Evolutionary conservation across 306 rosid genomes (phyloP).

Genomic region (Sicyos baderoa): DNA sequence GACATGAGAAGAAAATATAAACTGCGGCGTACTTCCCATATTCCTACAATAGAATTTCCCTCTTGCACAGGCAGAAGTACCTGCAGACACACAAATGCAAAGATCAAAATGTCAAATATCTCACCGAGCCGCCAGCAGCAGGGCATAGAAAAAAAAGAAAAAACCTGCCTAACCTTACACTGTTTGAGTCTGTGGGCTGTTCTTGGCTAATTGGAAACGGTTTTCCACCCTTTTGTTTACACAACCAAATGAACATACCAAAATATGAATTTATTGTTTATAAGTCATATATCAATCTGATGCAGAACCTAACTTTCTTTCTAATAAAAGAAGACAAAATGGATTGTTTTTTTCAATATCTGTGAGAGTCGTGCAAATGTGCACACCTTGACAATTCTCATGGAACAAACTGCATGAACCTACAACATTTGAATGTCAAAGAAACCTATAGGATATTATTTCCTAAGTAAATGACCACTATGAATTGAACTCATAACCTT

Average conservation of each 20-base stretch:
- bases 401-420: too few species aligned
- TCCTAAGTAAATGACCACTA: too few species aligned
- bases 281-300: too few species aligned
- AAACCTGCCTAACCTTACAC: not conserved
- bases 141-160: not conserved
- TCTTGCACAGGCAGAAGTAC: constrained; percentile 78
- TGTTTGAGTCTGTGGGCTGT: not conserved
- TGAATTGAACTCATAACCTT: too few species aligned
- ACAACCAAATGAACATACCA: not conserved
- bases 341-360: not conserved
- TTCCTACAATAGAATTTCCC: constrained; percentile 74
- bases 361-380: too few species aligned
- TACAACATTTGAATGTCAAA: too few species aligned
- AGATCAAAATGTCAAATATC: constrained; percentile 19
- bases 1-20: constrained; percentile 69
- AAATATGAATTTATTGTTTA: not conserved
- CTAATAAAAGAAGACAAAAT: constrained; percentile 5
- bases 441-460: too few species aligned
- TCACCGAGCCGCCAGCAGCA: not conserved
- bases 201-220: not conserved
- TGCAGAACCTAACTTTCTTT: not conserved
- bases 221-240: too few species aligned
- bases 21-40: constrained; percentile 71
- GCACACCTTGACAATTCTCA: too few species aligned
- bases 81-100: constrained; percentile 32